Base-by-base conservation (phyloP, 768 basidiomycete species). In the Agaricus bisporus region DNA sequence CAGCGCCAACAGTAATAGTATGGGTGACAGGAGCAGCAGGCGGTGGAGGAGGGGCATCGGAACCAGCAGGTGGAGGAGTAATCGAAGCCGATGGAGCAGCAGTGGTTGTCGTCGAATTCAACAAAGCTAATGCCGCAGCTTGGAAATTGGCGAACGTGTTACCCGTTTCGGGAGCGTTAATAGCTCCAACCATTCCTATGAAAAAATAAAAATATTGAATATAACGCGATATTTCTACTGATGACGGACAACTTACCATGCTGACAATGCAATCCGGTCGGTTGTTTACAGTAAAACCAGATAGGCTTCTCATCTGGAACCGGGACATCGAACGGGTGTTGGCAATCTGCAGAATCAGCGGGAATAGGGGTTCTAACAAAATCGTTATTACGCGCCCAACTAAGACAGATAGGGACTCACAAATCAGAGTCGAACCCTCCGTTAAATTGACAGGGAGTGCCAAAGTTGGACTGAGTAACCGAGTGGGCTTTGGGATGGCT, bases 131-230 rank as follows among this genome's bases (percentile, higher is more conserved):
- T 0, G 80, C 81, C 9, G 69, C 66, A 10, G 71, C 70, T 57
- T 79, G 66, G 71, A 82, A 83, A 7, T 73, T 73, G 6, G 65
- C 58, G 64, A 83, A 82, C 6, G 67, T 62, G 10, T 61, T 58
- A 28, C 22, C 61, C 15, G 68, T 67, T 0, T 63, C 66, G 2
- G 76, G 78, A 1, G 83, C 74, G 65, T 86, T 86, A 64, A 85
- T 71, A 3, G 82, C 82, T 63, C 82, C 82, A 22, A 85, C 83
- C 84, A 85, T 85, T 56, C 83, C 81, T 65, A 41, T 28, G n/a
- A 14, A 47, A 14, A n/a, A 43, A 18, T n/a, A n/a, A 48, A 18
- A 17, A 41, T 20, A 5, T 36, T 29, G 8, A 18, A 41, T 42
- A 32, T n/a, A 9, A 39, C 47, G 11, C 15, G 26, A 17, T 18